These are phyloP conservation scores for Leccinellum rugosiceps DNA, from an alignment of 768 basidiomycete species.

Conservation along the genomic window DNA sequence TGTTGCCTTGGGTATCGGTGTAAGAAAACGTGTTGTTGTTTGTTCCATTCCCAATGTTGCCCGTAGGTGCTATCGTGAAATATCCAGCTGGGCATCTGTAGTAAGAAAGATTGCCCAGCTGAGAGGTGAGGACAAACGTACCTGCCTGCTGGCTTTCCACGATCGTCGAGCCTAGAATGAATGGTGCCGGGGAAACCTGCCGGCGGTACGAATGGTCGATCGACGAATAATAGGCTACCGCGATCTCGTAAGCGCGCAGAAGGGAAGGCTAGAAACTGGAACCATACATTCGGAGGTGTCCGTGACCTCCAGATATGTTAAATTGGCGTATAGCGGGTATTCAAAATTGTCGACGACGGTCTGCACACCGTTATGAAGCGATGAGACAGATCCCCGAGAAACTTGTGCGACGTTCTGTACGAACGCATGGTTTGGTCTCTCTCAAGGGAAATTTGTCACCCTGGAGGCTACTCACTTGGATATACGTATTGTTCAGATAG, in stretches of 20 bases:
- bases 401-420: conserved; percentile 48
- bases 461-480: conserved; percentile 32
- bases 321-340: conserved; percentile 49
- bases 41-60: conserved; percentile 65
- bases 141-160: conserved; percentile 56
- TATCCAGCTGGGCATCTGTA: conserved; percentile 40
- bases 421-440: not conserved
- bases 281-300: conserved; percentile 25
- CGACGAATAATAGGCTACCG: conserved; percentile 43
- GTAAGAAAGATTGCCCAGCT: not conserved
- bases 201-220: conserved; percentile 74
- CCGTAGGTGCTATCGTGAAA: conserved; percentile 41
- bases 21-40: conserved; percentile 68
- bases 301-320: conserved; percentile 31
- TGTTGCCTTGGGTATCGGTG: conserved; percentile 55
- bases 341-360: conserved; percentile 48
- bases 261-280: not conserved
- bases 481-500: conserved; percentile 46
- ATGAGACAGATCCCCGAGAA: conserved; percentile 43
- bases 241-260: not conserved
- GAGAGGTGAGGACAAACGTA: conserved; percentile 26
- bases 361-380: conserved; percentile 46
- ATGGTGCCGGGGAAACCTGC: conserved; percentile 52
- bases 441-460: not conserved
- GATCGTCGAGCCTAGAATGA: conserved; percentile 57